phyloP scores from a whole-genome alignment of 164 flowering plant genomes.

The Dillenia turbinata region DNA sequence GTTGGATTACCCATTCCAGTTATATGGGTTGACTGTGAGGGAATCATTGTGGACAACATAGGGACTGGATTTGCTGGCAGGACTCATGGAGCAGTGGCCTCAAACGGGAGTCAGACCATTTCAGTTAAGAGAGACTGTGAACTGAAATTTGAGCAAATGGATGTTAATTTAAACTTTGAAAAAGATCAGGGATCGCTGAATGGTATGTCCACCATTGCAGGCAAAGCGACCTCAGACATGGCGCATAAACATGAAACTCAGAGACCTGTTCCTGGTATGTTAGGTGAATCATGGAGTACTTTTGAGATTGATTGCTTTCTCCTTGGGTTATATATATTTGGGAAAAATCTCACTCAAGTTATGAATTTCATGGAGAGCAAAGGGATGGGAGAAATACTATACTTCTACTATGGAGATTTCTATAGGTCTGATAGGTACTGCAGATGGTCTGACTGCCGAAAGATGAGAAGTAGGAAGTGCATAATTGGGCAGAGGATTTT shows the following conservation, averaged over 20 bases:
- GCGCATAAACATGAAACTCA: slow-evolving; percentile 5
- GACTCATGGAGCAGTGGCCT: not conserved
- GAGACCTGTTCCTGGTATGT: slow-evolving; percentile 42
- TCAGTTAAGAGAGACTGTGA: not conserved
- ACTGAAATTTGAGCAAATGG: slow-evolving; percentile 16
- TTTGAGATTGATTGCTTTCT: slow-evolving; percentile 58
- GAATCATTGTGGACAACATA: slow-evolving; percentile 17
- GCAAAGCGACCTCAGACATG: slow-evolving; percentile 3
- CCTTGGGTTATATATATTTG: slow-evolving; percentile 84
- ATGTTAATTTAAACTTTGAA: slow-evolving; percentile 3
- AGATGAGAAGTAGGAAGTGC: slow-evolving; percentile 48
- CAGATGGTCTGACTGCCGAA: slow-evolving; percentile 72
- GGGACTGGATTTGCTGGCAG: slow-evolving; percentile 2
- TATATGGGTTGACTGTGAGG: slow-evolving; percentile 33
- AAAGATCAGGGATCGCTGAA: slow-evolving; percentile 1
- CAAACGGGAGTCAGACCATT: slow-evolving; percentile 7
- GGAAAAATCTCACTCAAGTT: slow-evolving; percentile 68
- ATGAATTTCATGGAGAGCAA: slow-evolving; percentile 58
- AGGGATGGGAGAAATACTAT: slow-evolving; percentile 56
- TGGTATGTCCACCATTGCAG: not conserved
- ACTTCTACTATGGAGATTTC: slow-evolving; percentile 78
- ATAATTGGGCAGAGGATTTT: slow-evolving; percentile 63
- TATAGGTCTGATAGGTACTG: slow-evolving; percentile 45
- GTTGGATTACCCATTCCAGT: slow-evolving; percentile 54
- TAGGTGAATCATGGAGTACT: slow-evolving; percentile 52